Evolutionary conservation across 345 rosid genomes (phyloP).

Genomic region (Eucalyptus virginea): DNA sequence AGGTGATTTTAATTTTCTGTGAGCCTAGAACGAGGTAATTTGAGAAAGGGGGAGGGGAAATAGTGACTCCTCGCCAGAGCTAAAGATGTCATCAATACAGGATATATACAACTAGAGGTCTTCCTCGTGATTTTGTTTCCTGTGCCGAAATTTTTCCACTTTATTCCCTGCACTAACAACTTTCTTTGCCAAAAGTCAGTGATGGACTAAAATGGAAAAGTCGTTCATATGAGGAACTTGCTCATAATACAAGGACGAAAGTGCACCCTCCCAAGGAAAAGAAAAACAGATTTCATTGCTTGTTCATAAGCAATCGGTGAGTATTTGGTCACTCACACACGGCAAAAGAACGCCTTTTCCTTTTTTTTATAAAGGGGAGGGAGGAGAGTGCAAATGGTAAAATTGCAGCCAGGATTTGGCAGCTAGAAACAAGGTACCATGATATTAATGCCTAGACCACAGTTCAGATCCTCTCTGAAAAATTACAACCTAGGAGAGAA

Average conservation of each 20-base stretch:
- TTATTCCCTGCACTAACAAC: not conserved
- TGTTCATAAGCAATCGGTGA: not conserved
- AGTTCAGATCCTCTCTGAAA: not conserved
- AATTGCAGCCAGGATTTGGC: not conserved
- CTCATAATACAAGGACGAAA: not conserved
- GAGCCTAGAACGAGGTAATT: not conserved
- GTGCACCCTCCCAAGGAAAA: not conserved
- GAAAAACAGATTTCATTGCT: not conserved
- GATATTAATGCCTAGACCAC: not conserved
- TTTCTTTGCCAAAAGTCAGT: not conserved
- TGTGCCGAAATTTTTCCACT: not conserved
- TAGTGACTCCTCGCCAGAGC: not conserved
- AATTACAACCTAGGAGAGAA: not conserved
- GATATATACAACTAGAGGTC: not conserved
- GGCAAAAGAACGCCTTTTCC: not conserved
- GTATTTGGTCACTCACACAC: not conserved
- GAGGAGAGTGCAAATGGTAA: not conserved
- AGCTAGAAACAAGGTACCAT: not conserved
- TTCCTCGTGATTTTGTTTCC: not conserved
- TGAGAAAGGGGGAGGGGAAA: not conserved
- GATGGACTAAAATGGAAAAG: not conserved
- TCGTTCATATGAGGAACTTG: not conserved
- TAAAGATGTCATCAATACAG: not conserved
- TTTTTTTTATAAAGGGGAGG: not conserved
- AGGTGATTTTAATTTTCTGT: not conserved